These are phyloP conservation scores for Cavenderia fasciculata DNA, from an alignment of 78 protist genomes.

Conservation along the genomic window DNA sequence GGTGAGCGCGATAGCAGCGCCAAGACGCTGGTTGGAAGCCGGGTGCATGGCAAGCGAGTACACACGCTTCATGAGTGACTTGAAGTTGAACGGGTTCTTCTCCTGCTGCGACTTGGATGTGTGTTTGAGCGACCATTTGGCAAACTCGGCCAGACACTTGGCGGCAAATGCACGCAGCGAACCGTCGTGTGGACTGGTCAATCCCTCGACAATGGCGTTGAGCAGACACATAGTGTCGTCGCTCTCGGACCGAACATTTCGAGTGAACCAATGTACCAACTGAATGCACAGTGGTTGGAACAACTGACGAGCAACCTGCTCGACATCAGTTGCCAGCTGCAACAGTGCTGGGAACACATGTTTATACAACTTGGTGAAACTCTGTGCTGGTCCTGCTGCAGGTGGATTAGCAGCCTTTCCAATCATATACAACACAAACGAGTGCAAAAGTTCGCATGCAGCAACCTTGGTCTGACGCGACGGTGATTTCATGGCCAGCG, in stretches of 20 bases:
- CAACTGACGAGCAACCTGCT: conserved; percentile 85
- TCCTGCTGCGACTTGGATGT: conserved; percentile 6
- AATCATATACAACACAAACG: conserved; percentile 75
- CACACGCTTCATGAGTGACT: conserved; percentile 73
- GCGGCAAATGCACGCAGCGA: conserved; percentile 85
- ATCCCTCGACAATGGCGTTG: conserved; percentile 64
- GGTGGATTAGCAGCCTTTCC: conserved; percentile 68
- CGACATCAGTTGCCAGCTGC: conserved; percentile 82
- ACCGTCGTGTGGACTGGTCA: conserved; percentile 26
- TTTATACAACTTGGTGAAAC: conserved; percentile 10
- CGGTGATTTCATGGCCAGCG: conserved; percentile 70
- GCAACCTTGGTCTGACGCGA: conserved; percentile 87
- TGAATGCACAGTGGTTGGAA: conserved; percentile 83
- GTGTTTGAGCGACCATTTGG: conserved; percentile 72
- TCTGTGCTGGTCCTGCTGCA: background rate
- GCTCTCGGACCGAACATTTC: conserved; percentile 21
- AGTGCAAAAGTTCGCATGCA: conserved; percentile 90
- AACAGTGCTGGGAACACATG: conserved; percentile 81
- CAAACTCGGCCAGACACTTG: conserved; percentile 76
- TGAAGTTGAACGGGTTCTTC: conserved; percentile 35
- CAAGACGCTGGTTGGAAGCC: conserved; percentile 63
- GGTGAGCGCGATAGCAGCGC: conserved; percentile 70
- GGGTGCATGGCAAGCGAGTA: conserved; percentile 80
- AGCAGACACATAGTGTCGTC: conserved; percentile 73
- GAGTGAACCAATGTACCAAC: conserved; percentile 87